phyloP scores from a whole-genome alignment of 2,329 filamentous ascomycete genomes.

The Fusarium pininemorale region DNA sequence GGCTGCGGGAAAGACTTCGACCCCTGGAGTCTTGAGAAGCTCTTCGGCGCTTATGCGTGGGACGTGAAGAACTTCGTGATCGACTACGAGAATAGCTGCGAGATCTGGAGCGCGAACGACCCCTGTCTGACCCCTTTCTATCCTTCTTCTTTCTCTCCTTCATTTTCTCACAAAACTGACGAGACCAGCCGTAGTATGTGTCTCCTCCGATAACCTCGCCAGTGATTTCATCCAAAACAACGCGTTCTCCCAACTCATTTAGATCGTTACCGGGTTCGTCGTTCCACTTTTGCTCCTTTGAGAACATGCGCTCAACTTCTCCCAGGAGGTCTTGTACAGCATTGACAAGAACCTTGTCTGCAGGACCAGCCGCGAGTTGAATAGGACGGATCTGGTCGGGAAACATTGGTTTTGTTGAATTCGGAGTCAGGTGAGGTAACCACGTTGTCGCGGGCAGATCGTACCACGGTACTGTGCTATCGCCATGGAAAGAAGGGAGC shows the following conservation, averaged over 20 bases:
- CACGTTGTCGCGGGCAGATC: constrained; percentile 85
- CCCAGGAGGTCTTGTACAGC: constrained; percentile 76
- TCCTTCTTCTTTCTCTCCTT: constrained; percentile 61
- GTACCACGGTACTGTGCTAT: constrained; percentile 77
- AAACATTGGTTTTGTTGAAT: constrained; percentile 78
- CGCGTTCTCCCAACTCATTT: constrained; percentile 77
- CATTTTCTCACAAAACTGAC: constrained; percentile 83
- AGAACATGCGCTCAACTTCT: constrained; percentile 75
- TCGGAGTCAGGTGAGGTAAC: constrained; percentile 79
- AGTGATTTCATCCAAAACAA: constrained; percentile 72
- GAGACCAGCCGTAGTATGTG: constrained; percentile 90
- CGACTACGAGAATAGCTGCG: constrained; percentile 42
- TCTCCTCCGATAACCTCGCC: constrained; percentile 72
- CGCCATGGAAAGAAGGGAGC: constrained; percentile 81
- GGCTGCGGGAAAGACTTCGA: constrained; percentile 39
- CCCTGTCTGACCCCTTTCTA: constrained; percentile 37
- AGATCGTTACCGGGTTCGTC: constrained; percentile 67
- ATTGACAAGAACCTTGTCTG: constrained; percentile 69
- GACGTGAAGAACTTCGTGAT: constrained; percentile 47
- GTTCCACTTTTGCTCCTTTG: constrained; percentile 57
- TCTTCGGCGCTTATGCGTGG: constrained; percentile 45
- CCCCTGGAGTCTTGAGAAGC: constrained; percentile 37
- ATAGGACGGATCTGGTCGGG: constrained; percentile 76
- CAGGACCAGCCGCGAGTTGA: constrained; percentile 73
- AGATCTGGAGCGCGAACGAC: constrained; percentile 48